Conservation (phyloP, 306 rosid species). For the Pterocarpus santalinus region DNA sequence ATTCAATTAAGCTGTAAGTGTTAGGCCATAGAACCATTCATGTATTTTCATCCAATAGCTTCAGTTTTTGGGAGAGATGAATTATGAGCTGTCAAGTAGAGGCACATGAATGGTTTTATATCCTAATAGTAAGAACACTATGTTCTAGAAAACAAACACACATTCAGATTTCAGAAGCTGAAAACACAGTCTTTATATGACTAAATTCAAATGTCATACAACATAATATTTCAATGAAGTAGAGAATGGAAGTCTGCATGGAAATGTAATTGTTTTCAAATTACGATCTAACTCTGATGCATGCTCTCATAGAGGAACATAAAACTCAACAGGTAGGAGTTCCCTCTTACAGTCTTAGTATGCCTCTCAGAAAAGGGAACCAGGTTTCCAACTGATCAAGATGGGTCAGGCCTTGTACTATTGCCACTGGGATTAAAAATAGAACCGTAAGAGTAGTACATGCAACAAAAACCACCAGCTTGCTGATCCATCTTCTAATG, state of each 20-base stretch:
- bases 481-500: conserved; percentile 74
- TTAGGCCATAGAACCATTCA: no score
- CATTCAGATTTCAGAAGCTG: conserved; percentile 7
- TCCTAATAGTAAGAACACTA: background rate
- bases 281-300: conserved; percentile 4
- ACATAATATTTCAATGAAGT: background rate
- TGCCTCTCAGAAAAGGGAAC: conserved; percentile 73
- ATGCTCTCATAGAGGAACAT: conserved; percentile 23
- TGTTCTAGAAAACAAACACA: background rate
- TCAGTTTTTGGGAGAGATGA: no score
- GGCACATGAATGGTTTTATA: no score
- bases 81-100: no score
- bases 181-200: conserved; percentile 6
- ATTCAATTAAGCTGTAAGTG: background rate
- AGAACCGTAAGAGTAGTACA: conserved; percentile 63
- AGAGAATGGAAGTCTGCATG: conserved; percentile 15
- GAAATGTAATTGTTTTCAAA: background rate
- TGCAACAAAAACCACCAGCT: conserved; percentile 65
- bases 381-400: conserved; percentile 69
- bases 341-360: conserved; percentile 73
- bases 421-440: conserved; percentile 77
- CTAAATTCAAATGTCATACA: background rate
- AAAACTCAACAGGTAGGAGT: conserved; percentile 30
- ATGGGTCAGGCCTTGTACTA: conserved; percentile 84
- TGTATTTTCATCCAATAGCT: no score